Base-by-base conservation (phyloP, 1,284 basidiomycete species). In the Coniferiporia weirii region DNA sequence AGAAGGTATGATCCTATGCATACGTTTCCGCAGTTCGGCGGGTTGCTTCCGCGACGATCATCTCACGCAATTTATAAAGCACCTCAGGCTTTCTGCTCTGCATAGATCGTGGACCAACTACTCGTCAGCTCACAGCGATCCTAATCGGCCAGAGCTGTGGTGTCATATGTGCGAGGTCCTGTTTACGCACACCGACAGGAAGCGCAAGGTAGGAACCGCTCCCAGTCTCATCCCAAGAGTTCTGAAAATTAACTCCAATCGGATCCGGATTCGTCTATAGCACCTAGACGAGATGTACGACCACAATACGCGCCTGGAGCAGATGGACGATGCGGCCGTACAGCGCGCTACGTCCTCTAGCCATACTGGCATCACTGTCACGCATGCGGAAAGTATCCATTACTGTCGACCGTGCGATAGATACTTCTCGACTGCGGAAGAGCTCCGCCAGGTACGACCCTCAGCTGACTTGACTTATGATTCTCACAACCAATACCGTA, bases 131-230 rank as follows among this genome's bases (percentile, higher is more conserved):
- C 8, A 19, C 3, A 20, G n/a, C 8, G 17, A 13, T n/a, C 17
- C 34, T 8, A 49, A 56, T 17, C 22, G 54, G 10, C 54, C 45
- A 3, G 54, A 56, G 15, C 35, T 56, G 10, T 56, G 54, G 54
- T 56, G 54, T 9, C 34, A 45, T 9, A 17, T 36, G 8, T 56
- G 54, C 35, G 32, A 56, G 19, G 32, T 46, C 4, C 54, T 32
- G 3, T 56, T 56, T 19, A 49, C 54, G 15, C 54, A 56, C 47
- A 56, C 54, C 5, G 54, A 56, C n/a, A 49, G 54, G 46, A 56
- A 48, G 22, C 54, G 34, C 9, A 56, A 56, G 54, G 54, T 48
- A 46, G 46, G 27, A 4, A 27, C 15, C 22, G 8, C 12, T 7
- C 15, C n/a, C 8, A n/a, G 19, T 54, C 27, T n/a, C 15, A n/a